These are phyloP conservation scores for Scleroderma citrinum DNA, from an alignment of 768 basidiomycete species.

Conservation along the genomic window DNA sequence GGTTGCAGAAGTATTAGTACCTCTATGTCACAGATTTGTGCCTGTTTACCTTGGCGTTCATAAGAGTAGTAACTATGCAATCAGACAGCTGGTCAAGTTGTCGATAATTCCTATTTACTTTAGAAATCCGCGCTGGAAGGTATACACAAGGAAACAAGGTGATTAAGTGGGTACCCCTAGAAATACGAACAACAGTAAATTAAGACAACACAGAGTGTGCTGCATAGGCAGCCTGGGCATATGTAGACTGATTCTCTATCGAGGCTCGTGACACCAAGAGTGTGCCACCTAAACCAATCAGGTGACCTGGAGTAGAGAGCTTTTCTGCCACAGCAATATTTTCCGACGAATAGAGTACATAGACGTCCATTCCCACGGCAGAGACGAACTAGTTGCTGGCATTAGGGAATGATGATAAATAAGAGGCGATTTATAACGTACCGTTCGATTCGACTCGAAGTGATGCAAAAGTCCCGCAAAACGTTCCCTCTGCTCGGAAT, in stretches of 20 bases:
- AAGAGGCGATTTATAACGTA: conserved; percentile 23
- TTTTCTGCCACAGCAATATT: conserved; percentile 40
- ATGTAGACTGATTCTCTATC: conserved; percentile 56
- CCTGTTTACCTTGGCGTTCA: conserved; percentile 20
- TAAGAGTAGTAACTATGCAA: too few relatives aligned
- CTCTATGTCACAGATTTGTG: conserved; percentile 9
- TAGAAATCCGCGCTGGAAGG: not conserved
- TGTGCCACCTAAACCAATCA: conserved; percentile 38
- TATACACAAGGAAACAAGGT: not conserved
- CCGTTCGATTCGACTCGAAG: conserved; percentile 48
- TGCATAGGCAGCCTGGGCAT: conserved; percentile 46
- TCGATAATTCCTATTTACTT: not conserved
- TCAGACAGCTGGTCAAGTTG: too few relatives aligned
- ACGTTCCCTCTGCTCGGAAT: conserved; percentile 37
- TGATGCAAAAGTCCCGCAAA: conserved; percentile 47
- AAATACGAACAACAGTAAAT: not conserved
- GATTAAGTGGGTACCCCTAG: not conserved
- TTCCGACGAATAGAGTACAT: conserved; percentile 55
- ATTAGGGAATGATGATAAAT: not conserved
- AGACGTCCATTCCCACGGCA: conserved; percentile 43
- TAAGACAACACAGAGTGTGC: conserved; percentile 12
- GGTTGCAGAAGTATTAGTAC: not conserved
- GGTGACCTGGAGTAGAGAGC: conserved; percentile 42
- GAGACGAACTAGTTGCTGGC: conserved; percentile 45
- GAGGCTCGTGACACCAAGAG: conserved; percentile 50